Base-by-base conservation (phyloP, 345 rosid species). In the sweet orange (Citrus sinensis) region DNA sequence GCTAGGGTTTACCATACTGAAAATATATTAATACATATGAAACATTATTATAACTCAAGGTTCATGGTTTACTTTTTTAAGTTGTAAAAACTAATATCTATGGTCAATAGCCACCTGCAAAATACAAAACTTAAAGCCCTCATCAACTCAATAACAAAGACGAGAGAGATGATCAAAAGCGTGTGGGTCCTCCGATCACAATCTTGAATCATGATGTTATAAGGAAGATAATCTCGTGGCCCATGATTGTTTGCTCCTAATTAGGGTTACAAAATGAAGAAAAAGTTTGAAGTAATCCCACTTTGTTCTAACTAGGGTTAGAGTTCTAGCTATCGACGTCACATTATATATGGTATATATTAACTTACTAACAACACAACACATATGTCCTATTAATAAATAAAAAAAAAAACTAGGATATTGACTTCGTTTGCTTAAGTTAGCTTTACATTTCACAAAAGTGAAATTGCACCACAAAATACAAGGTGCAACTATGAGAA, bases 251-350 rank as follows among this genome's bases (percentile, higher is more conserved):
- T 76, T 56, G 34, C 65, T 27, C 13, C 34, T 30, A 67, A 54
- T 46, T n/a, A 6, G 37, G 79, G 54, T 76, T 76, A 66, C 65
- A 66, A 16, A 64, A 54, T 24, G n/a, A 66, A 34, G 19, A 66
- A 51, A 51, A 51, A 51, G 72, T 34, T 51, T 7, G n/a, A 75
- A 75, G 20, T 65, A 14, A 67, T 66, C 59, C 64, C 64, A 46
- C 32, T 17, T 63, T 63, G 35, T 35, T 75, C 70, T 29, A 63
- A 29, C 55, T 63, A 75, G 60, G 60, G 60, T 25, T 63, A 63
- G 70, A 60, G 70, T 63, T 61, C 17, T 11, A 6, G 70, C 16
- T 14, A 14, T 54, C 51, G 7, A 17, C 22, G 22, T 54, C 58
- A 54, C 22, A 54, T 51, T 54, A 5, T 54, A 5, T 13, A 46